Evolutionary conservation across 805 yeast genomes (phyloP), one percentile per base, ranked within the genome.

Genomic region (Candida loeiensis): DNA sequence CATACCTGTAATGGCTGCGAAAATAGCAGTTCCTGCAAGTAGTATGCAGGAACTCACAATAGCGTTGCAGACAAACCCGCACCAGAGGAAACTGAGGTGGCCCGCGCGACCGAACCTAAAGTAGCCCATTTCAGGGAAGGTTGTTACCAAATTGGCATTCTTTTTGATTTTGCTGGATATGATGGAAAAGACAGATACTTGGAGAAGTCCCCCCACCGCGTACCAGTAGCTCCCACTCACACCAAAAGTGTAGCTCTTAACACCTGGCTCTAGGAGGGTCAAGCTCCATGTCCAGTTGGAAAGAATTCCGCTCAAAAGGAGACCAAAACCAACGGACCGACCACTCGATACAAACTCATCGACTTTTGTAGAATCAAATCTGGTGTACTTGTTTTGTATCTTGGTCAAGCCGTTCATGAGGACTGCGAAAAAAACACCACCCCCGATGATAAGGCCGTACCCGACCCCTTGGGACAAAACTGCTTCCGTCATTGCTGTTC

Each of bases 131-230:
- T 42, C 54, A 2, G 53, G 51, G 45, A 64, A 59, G 3, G 61
- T 61, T 4, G 66, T 61, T 3, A 61, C 65, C 39, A 61, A 40
- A 36, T 60, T 60, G 3, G 68, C 69, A 56, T 21, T 59, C 53
- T 48, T 62, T 56, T 34, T 48, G 27, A 42, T 39, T 29, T 63
- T 61, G 4, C 63, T 51, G 4, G 69, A 67, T 18, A 63, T 55
- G 17, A 62, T 48, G 8, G 63, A 50, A 37, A 64, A 64, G n/a
- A 65, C 61, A 6, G 64, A 53, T 9, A 64, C 63, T 34, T 59
- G 35, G 49, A 53, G 37, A 30, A 51, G 38, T 18, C 61, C 61
- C 6, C 56, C 56, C 4, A 53, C 39, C 2, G 54, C 61, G 45
- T 54, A 58, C 48, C 51, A 49, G 34, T 49, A 58, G 8, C 51